Conservation (phyloP, 768 basidiomycete species). For the Tricholoma furcatifolium region DNA sequence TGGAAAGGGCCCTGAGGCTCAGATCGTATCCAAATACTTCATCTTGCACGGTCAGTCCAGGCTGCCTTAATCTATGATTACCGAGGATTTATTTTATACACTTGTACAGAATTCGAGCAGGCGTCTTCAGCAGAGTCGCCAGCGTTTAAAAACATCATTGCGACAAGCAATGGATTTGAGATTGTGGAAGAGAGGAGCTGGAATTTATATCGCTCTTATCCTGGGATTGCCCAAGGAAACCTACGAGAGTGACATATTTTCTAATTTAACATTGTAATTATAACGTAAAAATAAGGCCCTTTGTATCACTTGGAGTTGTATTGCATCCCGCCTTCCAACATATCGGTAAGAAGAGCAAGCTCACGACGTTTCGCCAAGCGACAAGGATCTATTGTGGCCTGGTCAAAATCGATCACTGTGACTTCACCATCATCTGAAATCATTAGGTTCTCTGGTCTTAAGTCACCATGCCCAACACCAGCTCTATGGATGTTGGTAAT, state of each 20-base stretch:
- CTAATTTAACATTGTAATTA: no score
- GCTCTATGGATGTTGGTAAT: constrained; percentile 9
- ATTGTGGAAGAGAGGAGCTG: constrained; percentile 33
- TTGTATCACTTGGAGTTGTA: not conserved
- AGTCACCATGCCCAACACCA: constrained; percentile 14
- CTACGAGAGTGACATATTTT: constrained; percentile 4
- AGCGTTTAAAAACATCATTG: constrained; percentile 14
- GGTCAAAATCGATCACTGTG: constrained; percentile 15
- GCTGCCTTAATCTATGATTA: not conserved
- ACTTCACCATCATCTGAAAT: constrained; percentile 6
- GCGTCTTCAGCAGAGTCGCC: constrained; percentile 13
- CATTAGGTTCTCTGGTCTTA: constrained; percentile 12
- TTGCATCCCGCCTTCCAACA: not conserved
- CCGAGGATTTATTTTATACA: not conserved
- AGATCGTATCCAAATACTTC: constrained; percentile 35
- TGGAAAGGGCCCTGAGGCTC: constrained; percentile 26
- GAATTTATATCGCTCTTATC: constrained; percentile 48
- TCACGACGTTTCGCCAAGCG: not conserved
- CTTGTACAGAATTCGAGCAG: constrained; percentile 18
- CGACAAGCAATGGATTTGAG: constrained; percentile 14
- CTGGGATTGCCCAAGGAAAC: constrained; percentile 42
- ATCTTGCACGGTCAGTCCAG: constrained; percentile 37
- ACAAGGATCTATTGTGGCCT: not conserved
- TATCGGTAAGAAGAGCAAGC: not conserved
- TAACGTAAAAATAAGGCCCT: no score